phyloP scores from a whole-genome alignment of 768 basidiomycete genomes.

The Lactarius quietus region DNA sequence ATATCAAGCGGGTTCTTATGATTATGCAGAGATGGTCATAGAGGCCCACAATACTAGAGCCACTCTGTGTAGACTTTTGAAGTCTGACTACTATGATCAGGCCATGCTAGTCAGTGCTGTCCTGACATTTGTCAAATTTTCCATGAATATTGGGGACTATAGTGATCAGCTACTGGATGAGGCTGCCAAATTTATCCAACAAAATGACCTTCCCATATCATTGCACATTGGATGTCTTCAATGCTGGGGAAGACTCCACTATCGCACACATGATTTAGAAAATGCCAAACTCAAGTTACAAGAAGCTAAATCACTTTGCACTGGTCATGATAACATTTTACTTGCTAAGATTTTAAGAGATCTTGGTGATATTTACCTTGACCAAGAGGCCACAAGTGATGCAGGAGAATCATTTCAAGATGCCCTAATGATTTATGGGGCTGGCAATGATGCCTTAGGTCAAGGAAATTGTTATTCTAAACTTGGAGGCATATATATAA shows the following conservation, averaged over 20 bases:
- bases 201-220: neutral
- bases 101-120: neutral
- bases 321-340: neutral
- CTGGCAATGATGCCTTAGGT: neutral
- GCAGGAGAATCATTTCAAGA: neutral
- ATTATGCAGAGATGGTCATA: slow-evolving; percentile 1
- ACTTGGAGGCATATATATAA: slow-evolving; percentile 6
- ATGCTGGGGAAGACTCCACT: neutral
- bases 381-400: neutral
- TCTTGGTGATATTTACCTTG: neutral
- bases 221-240: neutral
- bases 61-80: neutral
- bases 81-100: neutral
- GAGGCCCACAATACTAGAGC: slow-evolving; percentile 3
- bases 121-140: neutral
- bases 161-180: neutral
- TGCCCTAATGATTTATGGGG: neutral
- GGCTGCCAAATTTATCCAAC: neutral
- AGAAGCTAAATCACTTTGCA: neutral
- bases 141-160: slow-evolving; percentile 7
- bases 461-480: neutral
- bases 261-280: neutral
- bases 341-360: neutral
- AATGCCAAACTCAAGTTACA: neutral
- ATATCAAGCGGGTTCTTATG: neutral